A percentile compares a stretch with the other conserved stretches of the same genome.
phyloP scores from a whole-genome alignment of 2,329 filamentous ascomycete species.

The Ascocoryne sarcoides region DNA sequence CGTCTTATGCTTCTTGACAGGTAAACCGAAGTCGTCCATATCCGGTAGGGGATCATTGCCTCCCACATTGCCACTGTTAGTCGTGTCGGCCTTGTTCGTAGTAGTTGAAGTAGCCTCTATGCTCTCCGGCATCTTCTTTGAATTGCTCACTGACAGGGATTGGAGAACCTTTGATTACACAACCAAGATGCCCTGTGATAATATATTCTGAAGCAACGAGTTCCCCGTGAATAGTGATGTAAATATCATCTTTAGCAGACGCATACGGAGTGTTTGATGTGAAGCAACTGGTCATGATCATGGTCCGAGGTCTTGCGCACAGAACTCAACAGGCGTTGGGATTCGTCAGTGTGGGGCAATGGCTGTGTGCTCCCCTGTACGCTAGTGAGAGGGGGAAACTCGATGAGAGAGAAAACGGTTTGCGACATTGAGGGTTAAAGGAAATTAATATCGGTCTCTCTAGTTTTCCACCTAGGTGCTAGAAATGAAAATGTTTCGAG shows the following conservation, averaged over 20 bases:
- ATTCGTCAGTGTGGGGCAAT: not conserved
- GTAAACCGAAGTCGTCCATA: slow-evolving; percentile 64
- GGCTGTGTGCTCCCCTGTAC: no score
- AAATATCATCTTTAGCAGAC: slow-evolving; percentile 12
- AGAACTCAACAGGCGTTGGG: not conserved
- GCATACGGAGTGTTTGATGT: slow-evolving; percentile 15
- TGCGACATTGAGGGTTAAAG: no score
- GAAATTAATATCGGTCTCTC: no score
- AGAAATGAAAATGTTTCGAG: no score
- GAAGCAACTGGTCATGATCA: slow-evolving; percentile 4
- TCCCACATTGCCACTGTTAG: slow-evolving; percentile 14
- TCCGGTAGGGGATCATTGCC: slow-evolving; percentile 30
- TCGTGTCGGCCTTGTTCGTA: slow-evolving; percentile 13
- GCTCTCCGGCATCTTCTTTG: slow-evolving; percentile 26
- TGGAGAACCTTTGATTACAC: slow-evolving; percentile 4
- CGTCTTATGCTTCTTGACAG: slow-evolving; percentile 43
- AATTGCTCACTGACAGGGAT: slow-evolving; percentile 13
- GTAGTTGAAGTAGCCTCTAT: slow-evolving; percentile 17
- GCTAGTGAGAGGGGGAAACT: no score
- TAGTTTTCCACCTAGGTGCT: no score
- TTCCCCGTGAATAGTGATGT: slow-evolving; percentile 1
- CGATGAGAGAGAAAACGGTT: no score
- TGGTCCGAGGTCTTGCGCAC: slow-evolving; percentile 5
- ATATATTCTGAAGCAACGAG: slow-evolving; percentile 2
- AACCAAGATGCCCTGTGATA: slow-evolving; percentile 4